Conservation (phyloP, 1,284 basidiomycete genomes). For the Ustilago lituana region DNA sequence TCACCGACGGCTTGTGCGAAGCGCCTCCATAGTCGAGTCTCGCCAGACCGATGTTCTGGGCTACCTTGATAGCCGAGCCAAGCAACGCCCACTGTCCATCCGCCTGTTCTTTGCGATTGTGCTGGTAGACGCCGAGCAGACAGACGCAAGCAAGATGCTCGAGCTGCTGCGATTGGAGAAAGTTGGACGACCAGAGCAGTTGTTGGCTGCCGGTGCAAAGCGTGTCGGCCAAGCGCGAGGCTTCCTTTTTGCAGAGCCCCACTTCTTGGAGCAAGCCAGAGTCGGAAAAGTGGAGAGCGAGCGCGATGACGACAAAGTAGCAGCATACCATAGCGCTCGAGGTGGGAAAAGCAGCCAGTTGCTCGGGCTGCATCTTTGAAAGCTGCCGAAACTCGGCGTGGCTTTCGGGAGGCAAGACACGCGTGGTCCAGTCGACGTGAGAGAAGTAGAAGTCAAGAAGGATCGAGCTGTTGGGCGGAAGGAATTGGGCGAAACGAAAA, state of each 20-base stretch:
- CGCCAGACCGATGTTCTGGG: constrained; percentile 42
- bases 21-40: constrained; percentile 34
- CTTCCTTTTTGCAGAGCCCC: constrained; percentile 43
- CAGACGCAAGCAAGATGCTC: constrained; percentile 61
- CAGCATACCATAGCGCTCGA: constrained; percentile 55
- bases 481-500: constrained; percentile 42
- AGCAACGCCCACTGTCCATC: constrained; percentile 61
- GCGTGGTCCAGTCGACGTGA: constrained; percentile 60
- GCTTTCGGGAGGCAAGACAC: constrained; percentile 35
- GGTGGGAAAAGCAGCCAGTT: constrained; percentile 46
- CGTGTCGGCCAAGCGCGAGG: constrained; percentile 42
- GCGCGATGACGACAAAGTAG: constrained; percentile 60
- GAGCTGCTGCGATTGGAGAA: constrained; percentile 56
- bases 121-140: constrained; percentile 62
- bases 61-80: constrained; percentile 60
- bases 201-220: constrained; percentile 58
- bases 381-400: constrained; percentile 24
- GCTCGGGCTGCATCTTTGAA: constrained; percentile 42
- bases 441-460: constrained; percentile 61
- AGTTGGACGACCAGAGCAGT: constrained; percentile 60
- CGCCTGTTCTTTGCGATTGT: constrained; percentile 60
- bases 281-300: constrained; percentile 59
- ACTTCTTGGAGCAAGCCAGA: constrained; percentile 29
- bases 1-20: constrained; percentile 10
- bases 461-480: constrained; percentile 21